Base-by-base conservation (phyloP, 1,139 yeast genomes). In the Candida labiduridarum region DNA sequence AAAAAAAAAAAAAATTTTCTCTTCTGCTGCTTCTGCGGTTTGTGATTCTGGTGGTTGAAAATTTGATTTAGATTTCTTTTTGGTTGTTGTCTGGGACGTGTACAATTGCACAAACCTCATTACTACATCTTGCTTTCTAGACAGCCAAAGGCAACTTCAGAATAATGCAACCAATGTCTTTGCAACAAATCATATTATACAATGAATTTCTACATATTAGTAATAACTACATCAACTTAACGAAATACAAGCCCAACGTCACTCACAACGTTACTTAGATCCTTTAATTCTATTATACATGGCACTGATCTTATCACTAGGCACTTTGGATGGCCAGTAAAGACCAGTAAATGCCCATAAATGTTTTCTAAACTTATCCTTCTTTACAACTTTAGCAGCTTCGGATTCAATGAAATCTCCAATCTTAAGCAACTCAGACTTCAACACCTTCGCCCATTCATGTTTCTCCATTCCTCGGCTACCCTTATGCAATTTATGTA, bases 271-370 rank as follows among this genome's bases (percentile, higher is more conserved):
- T 31, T 53, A 49, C 46, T 53, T 50, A 22, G 52, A 50, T 47
- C 59, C 44, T 52, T 76, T 80, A 54, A 84, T 70, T 68, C 89
- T 86, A 61, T 80, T 80, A 68, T 92, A 94, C 97, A 94, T 94
- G 47, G 84, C 87, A 67, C 82, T 82, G 59, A 94, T 84, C 69
- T 88, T 88, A 44, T 79, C 74, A 52, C 96, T 87, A 40, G 89
- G 84, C n/a, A 87, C 98, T 56, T 84, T 83, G 2, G 85, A 89
- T 1, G 99, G 99, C 99, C 99, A 94, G 66, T 87, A 94, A 53
- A 83, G 81, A 36, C 95, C 81, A 8, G 97, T 96, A 67, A 87
- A 89, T 22, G 89, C 82, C 99, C 99, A 94, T 52, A 94, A 72
- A 61, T 92, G 97, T 64, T 82, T 85, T 55, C 78, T 73, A 46